Base-by-base conservation (phyloP, 2,329 filamentous ascomycete genomes). In the Phaeoacremonium minimum region DNA sequence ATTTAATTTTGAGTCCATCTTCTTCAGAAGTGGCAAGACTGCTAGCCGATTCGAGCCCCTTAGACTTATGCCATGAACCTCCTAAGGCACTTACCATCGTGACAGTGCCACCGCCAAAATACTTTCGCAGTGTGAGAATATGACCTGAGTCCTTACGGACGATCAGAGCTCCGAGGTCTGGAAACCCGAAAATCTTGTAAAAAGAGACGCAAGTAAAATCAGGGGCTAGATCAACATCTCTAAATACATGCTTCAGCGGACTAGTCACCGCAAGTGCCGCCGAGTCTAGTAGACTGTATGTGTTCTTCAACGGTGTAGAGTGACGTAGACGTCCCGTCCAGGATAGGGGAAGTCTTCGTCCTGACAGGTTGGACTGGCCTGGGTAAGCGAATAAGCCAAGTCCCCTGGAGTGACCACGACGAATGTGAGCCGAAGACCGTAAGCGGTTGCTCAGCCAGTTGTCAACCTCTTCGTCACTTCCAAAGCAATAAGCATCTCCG, bases 301-400 rank as follows among this genome's bases (percentile, higher is more conserved):
- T 64, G 37, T 61, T 63, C 36, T 57, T 54, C 34, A 61, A 38
- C 19, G 49, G 43, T 15, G 50, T 48, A 4, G 53, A 53, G 18
- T 51, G 42, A 17, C 67, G 56, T 18, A 62, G 48, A 36, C 50
- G 51, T 13, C 60, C 57, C 9, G 64, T 57, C 81, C 81, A 85
- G 1, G 61, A 54, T 18, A 77, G 56, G 4, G 81, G 79, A 29
- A 84, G 58, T 40, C 80, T 68, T 15, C 76, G 67, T 7, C 82
- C 82, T 30, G 77, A 81, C 68, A 86, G 79, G 50, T 86, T 85
- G 18, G 80, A 85, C 52, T 86, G 82, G 1, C 75, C 81, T 4
- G 82, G 80, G 51, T 80, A 85, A 15, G 78, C 78, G 45, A 86
- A 80, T 4, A 76, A 51, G 2, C 65, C 63, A 8, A 66, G 53